Conservation (phyloP, 768 basidiomycete species). For the Cytidiella melzeri region DNA sequence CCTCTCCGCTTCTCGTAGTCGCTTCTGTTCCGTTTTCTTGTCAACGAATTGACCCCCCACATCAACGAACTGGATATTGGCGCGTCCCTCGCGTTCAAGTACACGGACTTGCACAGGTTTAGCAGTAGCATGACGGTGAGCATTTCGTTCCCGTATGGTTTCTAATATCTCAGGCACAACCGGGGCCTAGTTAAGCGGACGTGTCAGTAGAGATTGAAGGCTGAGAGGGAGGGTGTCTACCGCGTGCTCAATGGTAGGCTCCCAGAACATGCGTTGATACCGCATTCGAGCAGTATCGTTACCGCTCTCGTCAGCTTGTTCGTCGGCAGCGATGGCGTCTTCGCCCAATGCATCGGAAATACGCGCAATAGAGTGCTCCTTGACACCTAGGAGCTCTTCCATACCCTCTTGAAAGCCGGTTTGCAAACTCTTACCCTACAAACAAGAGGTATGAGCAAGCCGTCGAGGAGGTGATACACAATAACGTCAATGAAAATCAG, state of each 20-base stretch:
- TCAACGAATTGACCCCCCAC: slow-evolving; percentile 69
- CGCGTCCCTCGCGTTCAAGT: slow-evolving; percentile 36
- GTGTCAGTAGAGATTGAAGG: not conserved
- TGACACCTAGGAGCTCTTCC: slow-evolving; percentile 72
- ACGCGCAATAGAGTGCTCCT: slow-evolving; percentile 10
- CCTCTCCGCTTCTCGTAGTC: slow-evolving; percentile 45
- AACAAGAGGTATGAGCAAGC: slow-evolving; percentile 4
- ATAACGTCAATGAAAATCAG: slow-evolving; percentile 33
- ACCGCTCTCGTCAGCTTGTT: slow-evolving; percentile 53
- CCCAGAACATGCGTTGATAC: slow-evolving; percentile 75
- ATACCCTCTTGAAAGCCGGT: slow-evolving; percentile 76
- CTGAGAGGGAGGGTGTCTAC: slow-evolving; percentile 33
- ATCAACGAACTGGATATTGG: slow-evolving; percentile 63
- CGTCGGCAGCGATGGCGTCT: slow-evolving; percentile 57
- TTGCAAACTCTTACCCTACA: slow-evolving; percentile 61
- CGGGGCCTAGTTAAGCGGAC: slow-evolving; percentile 42
- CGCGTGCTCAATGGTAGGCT: slow-evolving; percentile 64
- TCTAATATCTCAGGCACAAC: slow-evolving; percentile 41
- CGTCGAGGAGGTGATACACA: too few relatives aligned
- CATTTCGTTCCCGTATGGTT: not conserved
- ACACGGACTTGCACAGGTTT: not conserved
- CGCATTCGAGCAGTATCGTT: slow-evolving; percentile 52
- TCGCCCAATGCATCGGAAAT: slow-evolving; percentile 26
- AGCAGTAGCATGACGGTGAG: not conserved
- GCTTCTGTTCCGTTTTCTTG: slow-evolving; percentile 42